phyloP scores from a whole-genome alignment of 441 rosid species.

The Adansonia grandidieri region DNA sequence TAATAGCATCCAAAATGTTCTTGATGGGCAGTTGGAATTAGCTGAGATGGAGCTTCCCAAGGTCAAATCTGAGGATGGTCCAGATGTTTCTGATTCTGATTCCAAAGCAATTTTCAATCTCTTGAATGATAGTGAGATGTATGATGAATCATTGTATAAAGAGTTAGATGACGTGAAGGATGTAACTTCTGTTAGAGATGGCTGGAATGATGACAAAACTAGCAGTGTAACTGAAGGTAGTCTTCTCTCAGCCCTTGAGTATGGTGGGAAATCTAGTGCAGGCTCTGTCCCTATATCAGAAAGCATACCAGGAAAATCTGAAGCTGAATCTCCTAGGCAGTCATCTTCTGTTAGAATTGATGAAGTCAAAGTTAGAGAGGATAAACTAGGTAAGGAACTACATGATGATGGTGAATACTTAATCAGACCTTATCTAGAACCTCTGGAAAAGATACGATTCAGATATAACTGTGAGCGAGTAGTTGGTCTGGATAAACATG shows the following conservation, averaged over 20 bases:
- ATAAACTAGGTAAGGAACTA: constrained; percentile 86
- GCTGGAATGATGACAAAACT: constrained; percentile 71
- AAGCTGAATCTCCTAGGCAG: constrained; percentile 80
- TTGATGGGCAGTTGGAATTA: constrained; percentile 78
- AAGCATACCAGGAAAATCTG: constrained; percentile 75
- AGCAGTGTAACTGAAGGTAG: constrained; percentile 76
- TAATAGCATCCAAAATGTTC: constrained; percentile 86
- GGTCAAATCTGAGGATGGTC: constrained; percentile 60
- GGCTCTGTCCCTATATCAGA: constrained; percentile 76
- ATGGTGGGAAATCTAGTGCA: constrained; percentile 82
- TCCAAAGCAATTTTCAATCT: constrained; percentile 55
- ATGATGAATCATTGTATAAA: constrained; percentile 49
- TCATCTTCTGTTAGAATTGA: constrained; percentile 71
- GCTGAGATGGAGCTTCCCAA: constrained; percentile 67
- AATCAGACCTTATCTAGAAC: constrained; percentile 98
- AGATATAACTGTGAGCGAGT: constrained; percentile 98
- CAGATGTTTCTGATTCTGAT: constrained; percentile 58
- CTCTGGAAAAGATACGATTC: constrained; percentile 87
- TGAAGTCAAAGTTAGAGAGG: constrained; percentile 64
- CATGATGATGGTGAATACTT: constrained; percentile 96
- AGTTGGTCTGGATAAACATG: constrained; percentile 97
- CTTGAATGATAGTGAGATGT: constrained; percentile 56
- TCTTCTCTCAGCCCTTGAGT: constrained; percentile 93
- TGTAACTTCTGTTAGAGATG: constrained; percentile 50
- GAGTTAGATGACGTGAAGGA: constrained; percentile 45